Evolutionary conservation across 2,329 filamentous ascomycete genomes (phyloP).

Genomic region (Monosporascus sp.): DNA sequence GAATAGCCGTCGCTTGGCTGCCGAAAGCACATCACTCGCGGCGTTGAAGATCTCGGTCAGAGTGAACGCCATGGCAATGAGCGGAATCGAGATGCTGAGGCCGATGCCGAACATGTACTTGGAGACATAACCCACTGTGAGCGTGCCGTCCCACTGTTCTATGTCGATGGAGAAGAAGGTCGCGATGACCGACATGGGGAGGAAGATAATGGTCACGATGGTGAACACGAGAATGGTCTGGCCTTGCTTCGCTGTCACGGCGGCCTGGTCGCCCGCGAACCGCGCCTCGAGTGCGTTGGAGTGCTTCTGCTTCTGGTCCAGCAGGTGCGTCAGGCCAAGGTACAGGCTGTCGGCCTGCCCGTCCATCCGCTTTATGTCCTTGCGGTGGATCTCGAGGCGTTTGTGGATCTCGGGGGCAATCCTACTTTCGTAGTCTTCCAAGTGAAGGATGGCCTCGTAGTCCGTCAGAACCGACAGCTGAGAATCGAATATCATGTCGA

Average conservation of each 20-base stretch:
- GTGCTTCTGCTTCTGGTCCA: conserved; percentile 61
- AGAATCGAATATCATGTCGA: conserved; percentile 45
- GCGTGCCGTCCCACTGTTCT: conserved; percentile 34
- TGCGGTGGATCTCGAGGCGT: too few species aligned
- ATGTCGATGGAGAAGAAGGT: conserved; percentile 32
- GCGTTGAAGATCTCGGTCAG: conserved; percentile 18
- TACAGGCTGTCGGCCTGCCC: conserved; percentile 56
- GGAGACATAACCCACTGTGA: conserved; percentile 41
- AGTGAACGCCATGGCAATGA: conserved; percentile 25
- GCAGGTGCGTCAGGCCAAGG: conserved; percentile 49
- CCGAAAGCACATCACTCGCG: too few species aligned
- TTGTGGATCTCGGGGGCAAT: conserved; percentile 30
- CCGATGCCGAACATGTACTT: conserved; percentile 42
- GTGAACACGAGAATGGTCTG: conserved; percentile 33
- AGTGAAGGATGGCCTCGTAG: conserved; percentile 27
- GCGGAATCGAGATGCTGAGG: conserved; percentile 24
- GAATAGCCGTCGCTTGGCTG: too few species aligned
- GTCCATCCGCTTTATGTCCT: conserved; percentile 22
- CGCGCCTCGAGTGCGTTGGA: conserved; percentile 59
- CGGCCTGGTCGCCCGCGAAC: conserved; percentile 51
- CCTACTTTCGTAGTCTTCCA: conserved; percentile 10
- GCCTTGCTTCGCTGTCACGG: conserved; percentile 44
- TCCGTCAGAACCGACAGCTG: conserved; percentile 43
- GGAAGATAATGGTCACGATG: conserved; percentile 33
- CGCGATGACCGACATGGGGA: conserved; percentile 32